Evolutionary conservation across 306 rosid genomes (phyloP).

Genomic region (Quercus alba): DNA sequence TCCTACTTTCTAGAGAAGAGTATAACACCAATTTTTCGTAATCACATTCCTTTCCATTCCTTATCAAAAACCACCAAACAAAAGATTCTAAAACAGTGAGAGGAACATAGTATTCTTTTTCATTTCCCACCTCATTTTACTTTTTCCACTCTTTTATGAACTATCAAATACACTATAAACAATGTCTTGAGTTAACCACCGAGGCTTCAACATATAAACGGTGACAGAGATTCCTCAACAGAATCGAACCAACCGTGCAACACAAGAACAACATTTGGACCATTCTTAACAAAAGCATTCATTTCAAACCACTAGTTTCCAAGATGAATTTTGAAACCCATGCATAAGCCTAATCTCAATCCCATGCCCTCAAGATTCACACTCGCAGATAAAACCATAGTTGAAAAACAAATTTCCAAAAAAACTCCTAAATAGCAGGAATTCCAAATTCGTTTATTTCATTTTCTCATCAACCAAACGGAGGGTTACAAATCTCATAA

Average conservation of each 20-base stretch:
- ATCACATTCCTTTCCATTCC: too few species aligned
- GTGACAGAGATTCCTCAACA: not conserved
- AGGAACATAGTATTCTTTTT: too few species aligned
- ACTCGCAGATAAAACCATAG: not conserved
- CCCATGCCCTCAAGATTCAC: not conserved
- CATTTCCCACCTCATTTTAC: too few species aligned
- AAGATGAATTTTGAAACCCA: not conserved
- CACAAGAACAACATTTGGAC: too few species aligned
- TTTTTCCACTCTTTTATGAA: too few species aligned
- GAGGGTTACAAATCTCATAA: conserved; percentile 1
- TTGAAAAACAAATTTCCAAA: not conserved
- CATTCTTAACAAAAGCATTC: too few species aligned
- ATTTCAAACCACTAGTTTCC: not conserved
- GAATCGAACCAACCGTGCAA: not conserved
- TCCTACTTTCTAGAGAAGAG: too few species aligned
- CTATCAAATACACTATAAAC: too few species aligned
- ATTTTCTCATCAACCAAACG: not conserved
- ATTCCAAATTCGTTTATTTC: not conserved
- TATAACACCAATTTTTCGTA: too few species aligned
- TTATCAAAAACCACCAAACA: too few species aligned
- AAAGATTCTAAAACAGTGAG: too few species aligned
- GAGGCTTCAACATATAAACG: not conserved
- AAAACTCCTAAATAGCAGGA: not conserved
- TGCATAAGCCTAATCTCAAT: not conserved
- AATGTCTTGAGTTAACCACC: not conserved